These are phyloP conservation scores for Emericellopsis cladophorae DNA, from an alignment of 2,329 filamentous ascomycete species.

Conservation along the genomic window DNA sequence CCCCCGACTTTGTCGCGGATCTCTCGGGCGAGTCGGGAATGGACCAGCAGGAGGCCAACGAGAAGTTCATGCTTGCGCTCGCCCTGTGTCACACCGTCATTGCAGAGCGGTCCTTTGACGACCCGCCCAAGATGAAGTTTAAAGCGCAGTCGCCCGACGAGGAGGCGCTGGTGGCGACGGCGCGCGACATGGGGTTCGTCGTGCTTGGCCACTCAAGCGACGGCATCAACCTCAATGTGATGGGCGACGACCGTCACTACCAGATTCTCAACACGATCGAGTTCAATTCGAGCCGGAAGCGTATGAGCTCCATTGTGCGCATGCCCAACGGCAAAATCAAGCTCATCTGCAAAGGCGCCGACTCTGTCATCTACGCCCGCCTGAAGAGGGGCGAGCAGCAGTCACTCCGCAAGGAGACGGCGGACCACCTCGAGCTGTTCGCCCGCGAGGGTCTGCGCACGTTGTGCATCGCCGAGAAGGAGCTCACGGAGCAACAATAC, in stretches of 20 bases:
- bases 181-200: constrained; percentile 89
- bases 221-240: constrained; percentile 72
- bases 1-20: constrained; percentile 79
- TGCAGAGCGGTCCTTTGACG: constrained; percentile 77
- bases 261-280: constrained; percentile 88
- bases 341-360: constrained; percentile 93
- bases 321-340: constrained; percentile 88
- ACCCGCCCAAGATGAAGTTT: constrained; percentile 83
- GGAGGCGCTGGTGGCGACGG: constrained; percentile 84
- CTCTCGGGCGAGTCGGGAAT: constrained; percentile 63
- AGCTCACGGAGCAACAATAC: constrained; percentile 75
- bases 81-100: constrained; percentile 97
- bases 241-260: constrained; percentile 77
- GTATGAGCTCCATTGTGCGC: constrained; percentile 93
- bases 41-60: constrained; percentile 65
- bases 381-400: constrained; percentile 75
- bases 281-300: constrained; percentile 92
- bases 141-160: constrained; percentile 97
- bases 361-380: constrained; percentile 92
- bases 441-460: constrained; percentile 90
- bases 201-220: constrained; percentile 69
- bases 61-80: constrained; percentile 87
- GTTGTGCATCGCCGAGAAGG: constrained; percentile 79
- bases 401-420: constrained; percentile 71
- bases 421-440: constrained; percentile 93